Percentiles rank a stretch among this genome's conserved stretches.
Evolutionary conservation across 345 rosid species (phyloP).

Genomic region (Citrus sp.): DNA sequence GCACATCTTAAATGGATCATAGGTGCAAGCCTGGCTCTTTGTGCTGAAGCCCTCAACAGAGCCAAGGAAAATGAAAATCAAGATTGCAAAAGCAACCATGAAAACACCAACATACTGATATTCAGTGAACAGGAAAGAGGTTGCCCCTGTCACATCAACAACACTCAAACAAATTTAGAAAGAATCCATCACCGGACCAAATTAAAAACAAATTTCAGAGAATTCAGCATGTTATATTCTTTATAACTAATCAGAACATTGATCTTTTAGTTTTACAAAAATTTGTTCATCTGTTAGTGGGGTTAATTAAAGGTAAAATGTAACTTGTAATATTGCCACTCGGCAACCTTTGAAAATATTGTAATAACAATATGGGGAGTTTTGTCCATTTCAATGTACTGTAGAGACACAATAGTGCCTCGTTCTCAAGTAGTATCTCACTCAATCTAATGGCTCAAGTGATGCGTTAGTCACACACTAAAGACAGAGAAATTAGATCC

Average conservation of each 20-base stretch:
- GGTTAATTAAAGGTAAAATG: not conserved
- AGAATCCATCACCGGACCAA: not conserved
- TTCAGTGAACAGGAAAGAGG: slow-evolving; percentile 62
- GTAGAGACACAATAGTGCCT: too few species aligned
- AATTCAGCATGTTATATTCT: not conserved
- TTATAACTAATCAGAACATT: too few species aligned
- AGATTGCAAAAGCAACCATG: slow-evolving; percentile 52
- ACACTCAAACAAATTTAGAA: not conserved
- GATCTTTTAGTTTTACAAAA: not conserved
- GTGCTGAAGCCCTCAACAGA: slow-evolving; percentile 74
- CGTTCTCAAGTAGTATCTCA: too few species aligned
- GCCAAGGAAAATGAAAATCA: slow-evolving; percentile 65
- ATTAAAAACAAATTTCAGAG: not conserved
- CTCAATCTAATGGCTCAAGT: too few species aligned
- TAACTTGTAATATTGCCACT: not conserved
- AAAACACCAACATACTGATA: slow-evolving; percentile 59
- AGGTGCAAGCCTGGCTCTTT: slow-evolving; percentile 63
- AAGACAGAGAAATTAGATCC: not conserved
- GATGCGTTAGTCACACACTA: too few species aligned
- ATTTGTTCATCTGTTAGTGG: not conserved
- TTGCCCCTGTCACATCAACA: slow-evolving; percentile 47
- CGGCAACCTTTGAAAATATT: not conserved
- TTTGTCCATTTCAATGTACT: not conserved
- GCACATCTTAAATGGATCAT: slow-evolving; percentile 49
- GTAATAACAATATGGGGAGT: not conserved